Conservation (phyloP, 129 eudicot species). For the Lactuca saligna region DNA sequence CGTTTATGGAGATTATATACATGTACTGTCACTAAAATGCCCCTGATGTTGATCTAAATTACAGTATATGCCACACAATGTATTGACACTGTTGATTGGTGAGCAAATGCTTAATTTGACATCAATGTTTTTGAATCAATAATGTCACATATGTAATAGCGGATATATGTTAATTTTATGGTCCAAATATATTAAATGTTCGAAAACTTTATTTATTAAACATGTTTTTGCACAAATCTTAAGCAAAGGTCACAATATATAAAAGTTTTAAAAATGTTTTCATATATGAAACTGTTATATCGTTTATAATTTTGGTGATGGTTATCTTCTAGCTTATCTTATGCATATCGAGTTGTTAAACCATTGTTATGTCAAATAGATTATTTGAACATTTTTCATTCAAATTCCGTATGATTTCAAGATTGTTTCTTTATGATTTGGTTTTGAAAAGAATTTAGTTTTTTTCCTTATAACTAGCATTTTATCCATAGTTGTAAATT, state of each 20-base stretch:
- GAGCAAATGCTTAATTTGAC: no score
- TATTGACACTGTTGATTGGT: no score
- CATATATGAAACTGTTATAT: background rate
- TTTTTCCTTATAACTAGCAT: no score
- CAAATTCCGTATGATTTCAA: background rate
- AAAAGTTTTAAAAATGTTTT: background rate
- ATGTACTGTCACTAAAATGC: slow-evolving; percentile 6
- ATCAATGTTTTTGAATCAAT: no score
- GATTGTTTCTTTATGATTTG: background rate
- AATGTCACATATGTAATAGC: background rate
- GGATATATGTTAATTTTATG: background rate
- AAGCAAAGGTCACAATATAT: background rate
- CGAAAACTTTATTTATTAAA: background rate
- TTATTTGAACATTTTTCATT: background rate
- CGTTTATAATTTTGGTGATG: background rate
- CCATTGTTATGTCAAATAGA: background rate
- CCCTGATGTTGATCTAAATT: slow-evolving; percentile 6
- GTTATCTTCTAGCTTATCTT: background rate
- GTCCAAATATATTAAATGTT: background rate
- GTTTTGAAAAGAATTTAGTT: background rate
- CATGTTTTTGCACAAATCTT: background rate
- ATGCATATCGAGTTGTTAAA: background rate
- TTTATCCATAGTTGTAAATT: background rate
- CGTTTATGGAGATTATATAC: slow-evolving; percentile 26
- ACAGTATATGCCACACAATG: background rate